Evolutionary conservation across 768 basidiomycete genomes (phyloP).

Genomic region (Termitomyces sp.): DNA sequence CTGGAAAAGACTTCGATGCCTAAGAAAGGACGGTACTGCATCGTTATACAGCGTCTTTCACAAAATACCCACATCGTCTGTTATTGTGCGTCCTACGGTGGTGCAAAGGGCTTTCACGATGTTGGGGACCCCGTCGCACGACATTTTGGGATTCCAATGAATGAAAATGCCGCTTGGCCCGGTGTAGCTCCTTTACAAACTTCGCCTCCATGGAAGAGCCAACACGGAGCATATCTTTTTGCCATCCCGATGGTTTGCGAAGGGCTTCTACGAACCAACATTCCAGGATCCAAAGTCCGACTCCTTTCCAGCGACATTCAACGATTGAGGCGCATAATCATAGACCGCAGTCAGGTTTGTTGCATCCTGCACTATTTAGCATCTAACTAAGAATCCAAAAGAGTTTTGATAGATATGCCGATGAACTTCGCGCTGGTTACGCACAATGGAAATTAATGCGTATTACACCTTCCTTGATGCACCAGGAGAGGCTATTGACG

Average conservation of each 20-base stretch:
- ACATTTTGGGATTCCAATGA: constrained; percentile 31
- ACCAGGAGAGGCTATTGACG: not conserved
- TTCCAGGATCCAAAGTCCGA: constrained; percentile 7
- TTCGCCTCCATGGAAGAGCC: constrained; percentile 21
- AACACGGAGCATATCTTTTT: constrained; percentile 23
- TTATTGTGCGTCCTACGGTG: constrained; percentile 28
- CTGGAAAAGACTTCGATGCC: constrained; percentile 12
- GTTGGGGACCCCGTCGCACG: constrained; percentile 20
- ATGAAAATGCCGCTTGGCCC: constrained; percentile 22
- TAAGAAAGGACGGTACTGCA: constrained; percentile 23
- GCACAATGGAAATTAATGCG: not conserved
- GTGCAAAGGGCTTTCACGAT: constrained; percentile 16
- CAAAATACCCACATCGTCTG: constrained; percentile 28
- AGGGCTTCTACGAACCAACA: constrained; percentile 9
- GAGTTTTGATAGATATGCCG: constrained; percentile 6
- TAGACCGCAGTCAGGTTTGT: constrained; percentile 9
- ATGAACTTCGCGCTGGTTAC: constrained; percentile 6
- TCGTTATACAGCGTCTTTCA: constrained; percentile 26
- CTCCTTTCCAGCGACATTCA: constrained; percentile 20
- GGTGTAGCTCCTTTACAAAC: constrained; percentile 22
- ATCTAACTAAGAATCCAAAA: not conserved
- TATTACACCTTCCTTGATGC: not conserved
- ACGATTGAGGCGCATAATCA: constrained; percentile 15
- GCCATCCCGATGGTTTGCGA: constrained; percentile 24
- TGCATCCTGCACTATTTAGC: not conserved